A percentile compares a stretch with the other conserved stretches of the same genome.
phyloP scores from a whole-genome alignment of 1,284 basidiomycete species.

The Irpex sp. region DNA sequence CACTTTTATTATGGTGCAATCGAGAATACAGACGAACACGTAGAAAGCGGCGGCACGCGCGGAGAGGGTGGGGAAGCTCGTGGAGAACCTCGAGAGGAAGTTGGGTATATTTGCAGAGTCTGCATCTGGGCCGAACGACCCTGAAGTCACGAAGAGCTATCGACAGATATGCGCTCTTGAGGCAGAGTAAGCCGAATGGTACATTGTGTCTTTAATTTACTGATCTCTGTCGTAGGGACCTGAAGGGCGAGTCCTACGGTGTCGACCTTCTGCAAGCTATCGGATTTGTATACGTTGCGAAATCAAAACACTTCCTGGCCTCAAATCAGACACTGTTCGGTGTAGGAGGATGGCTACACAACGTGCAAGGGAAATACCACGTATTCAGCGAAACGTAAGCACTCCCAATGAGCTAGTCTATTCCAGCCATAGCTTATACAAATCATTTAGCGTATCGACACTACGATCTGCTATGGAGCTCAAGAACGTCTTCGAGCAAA shows the following conservation, averaged over 20 bases:
- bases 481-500: constrained; percentile 93
- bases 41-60: constrained; percentile 80
- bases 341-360: constrained; percentile 91
- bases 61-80: constrained; percentile 80
- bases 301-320: constrained; percentile 79
- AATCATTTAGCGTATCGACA: constrained; percentile 70
- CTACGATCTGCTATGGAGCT: constrained; percentile 88
- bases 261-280: constrained; percentile 90
- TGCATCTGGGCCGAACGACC: constrained; percentile 71
- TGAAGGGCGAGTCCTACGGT: constrained; percentile 91
- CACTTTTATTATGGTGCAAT: constrained; percentile 7
- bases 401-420: not conserved
- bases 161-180: constrained; percentile 78
- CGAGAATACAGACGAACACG: constrained; percentile 9
- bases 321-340: constrained; percentile 78
- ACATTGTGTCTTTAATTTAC: too few relatives aligned
- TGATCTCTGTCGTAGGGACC: constrained; percentile 47
- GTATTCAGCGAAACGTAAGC: constrained; percentile 90
- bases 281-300: constrained; percentile 86
- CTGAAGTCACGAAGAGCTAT: constrained; percentile 68
- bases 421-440: constrained; percentile 10
- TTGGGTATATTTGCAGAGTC: constrained; percentile 92
- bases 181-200: too few relatives aligned
- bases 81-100: constrained; percentile 83
- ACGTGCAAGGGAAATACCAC: constrained; percentile 91